A percentile compares a stretch with the other conserved stretches of the same genome.
phyloP scores from a whole-genome alignment of 495 filamentous ascomycete species.

The Trichoderma orchidacearum region DNA sequence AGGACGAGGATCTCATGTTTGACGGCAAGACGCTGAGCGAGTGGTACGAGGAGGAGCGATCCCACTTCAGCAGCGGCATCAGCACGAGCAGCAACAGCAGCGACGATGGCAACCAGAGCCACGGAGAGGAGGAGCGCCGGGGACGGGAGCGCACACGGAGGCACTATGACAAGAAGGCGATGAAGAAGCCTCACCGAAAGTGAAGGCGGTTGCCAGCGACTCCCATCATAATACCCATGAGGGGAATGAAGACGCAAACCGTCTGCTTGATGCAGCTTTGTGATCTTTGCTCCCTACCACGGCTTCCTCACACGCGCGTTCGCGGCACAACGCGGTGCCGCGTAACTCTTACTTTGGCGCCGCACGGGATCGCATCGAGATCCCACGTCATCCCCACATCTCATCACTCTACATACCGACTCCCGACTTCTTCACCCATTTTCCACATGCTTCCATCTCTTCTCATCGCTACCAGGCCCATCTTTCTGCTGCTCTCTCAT shows the following conservation, averaged over 20 bases:
- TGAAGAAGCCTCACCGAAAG: neutral
- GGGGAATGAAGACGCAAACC: neutral
- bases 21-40: constrained; percentile 40
- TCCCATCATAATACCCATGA: neutral
- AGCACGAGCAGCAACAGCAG: constrained; percentile 24
- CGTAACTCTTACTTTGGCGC: no score
- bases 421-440: neutral
- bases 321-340: no score
- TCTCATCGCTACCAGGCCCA: neutral
- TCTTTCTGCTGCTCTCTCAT: neutral
- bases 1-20: constrained; percentile 43
- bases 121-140: neutral
- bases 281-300: no score
- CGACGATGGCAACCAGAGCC: neutral
- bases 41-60: constrained; percentile 41
- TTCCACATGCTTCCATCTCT: neutral
- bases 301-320: no score
- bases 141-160: constrained; percentile 1
- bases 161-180: neutral
- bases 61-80: constrained; percentile 16
- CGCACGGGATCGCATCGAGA: no score
- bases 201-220: neutral
- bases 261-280: neutral
- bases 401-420: neutral
- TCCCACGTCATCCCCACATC: neutral